phyloP scores from a whole-genome alignment of 2,329 filamentous ascomycete genomes.

The Alternaria postmessia region DNA sequence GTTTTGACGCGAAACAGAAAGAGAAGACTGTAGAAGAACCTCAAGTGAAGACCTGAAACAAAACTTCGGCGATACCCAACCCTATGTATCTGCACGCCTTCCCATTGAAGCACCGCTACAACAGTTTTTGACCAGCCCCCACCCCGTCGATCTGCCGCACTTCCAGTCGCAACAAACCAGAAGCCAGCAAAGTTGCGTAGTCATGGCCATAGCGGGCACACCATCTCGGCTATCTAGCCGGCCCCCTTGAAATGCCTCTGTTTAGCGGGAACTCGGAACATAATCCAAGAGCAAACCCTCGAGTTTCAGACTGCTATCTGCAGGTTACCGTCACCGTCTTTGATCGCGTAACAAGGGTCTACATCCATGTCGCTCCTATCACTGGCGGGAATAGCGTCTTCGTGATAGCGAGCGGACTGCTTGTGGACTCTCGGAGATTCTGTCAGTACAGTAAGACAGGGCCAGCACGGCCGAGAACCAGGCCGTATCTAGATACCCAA shows the following conservation, averaged over 20 bases:
- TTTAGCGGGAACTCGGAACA: conserved; percentile 6
- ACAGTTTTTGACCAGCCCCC: conserved; percentile 9
- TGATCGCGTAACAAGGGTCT: neutral
- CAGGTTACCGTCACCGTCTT: neutral
- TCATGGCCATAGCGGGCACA: conserved; percentile 17
- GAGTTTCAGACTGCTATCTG: conserved; percentile 4
- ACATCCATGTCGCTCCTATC: neutral
- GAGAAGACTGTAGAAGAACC: neutral
- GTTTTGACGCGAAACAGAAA: neutral
- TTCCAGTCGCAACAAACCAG: conserved; percentile 17
- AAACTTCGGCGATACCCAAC: conserved; percentile 9
- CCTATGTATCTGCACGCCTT: conserved; percentile 13
- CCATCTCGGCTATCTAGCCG: conserved; percentile 23
- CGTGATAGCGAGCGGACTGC: neutral
- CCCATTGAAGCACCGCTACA: conserved; percentile 6
- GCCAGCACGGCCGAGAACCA: neutral
- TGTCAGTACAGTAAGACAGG: neutral
- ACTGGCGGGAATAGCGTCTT: neutral
- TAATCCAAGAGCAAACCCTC: conserved; percentile 1
- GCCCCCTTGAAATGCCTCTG: conserved; percentile 5
- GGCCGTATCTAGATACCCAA: neutral
- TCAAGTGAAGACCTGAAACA: neutral
- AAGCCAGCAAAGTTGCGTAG: conserved; percentile 2
- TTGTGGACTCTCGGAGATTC: neutral
- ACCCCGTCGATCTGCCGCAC: conserved; percentile 19